Evolutionary conservation across 805 yeast genomes (phyloP).

Genomic region (Candida anglica): DNA sequence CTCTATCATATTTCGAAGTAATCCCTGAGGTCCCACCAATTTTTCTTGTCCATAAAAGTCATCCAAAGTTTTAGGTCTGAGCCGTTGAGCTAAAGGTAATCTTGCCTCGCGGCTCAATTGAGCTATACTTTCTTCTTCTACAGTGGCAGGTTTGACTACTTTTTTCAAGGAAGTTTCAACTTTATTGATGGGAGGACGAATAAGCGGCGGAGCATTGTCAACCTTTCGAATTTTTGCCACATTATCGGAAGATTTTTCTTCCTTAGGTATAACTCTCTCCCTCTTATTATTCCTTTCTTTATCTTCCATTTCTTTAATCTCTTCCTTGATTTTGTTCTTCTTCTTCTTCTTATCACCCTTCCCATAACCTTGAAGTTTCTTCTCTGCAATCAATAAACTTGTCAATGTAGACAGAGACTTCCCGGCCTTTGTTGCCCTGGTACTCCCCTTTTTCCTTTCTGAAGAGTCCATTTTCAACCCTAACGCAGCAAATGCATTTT

Average conservation of each 20-base stretch:
- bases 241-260: neutral
- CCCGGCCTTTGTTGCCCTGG: conserved; percentile 10
- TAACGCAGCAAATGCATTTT: conserved; percentile 27
- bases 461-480: conserved; percentile 29
- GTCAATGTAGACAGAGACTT: conserved; percentile 31
- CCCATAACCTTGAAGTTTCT: conserved; percentile 8
- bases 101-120: conserved; percentile 15
- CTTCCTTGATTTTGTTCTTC: too few species aligned
- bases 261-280: neutral
- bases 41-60: conserved; percentile 41
- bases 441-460: conserved; percentile 12
- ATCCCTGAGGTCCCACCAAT: conserved; percentile 34
- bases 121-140: conserved; percentile 3
- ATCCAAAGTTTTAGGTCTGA: conserved; percentile 33
- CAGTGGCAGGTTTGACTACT: conserved; percentile 1
- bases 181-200: neutral
- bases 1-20: conserved; percentile 28
- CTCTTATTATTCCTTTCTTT: too few species aligned
- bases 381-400: conserved; percentile 31
- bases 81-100: conserved; percentile 37
- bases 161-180: neutral
- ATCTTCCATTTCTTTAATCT: neutral
- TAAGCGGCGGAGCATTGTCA: too few species aligned
- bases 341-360: conserved; percentile 3
- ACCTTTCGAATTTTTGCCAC: too few species aligned